Evolutionary conservation across 768 basidiomycete genomes (phyloP).

Genomic region (Leccinellum rugosiceps): DNA sequence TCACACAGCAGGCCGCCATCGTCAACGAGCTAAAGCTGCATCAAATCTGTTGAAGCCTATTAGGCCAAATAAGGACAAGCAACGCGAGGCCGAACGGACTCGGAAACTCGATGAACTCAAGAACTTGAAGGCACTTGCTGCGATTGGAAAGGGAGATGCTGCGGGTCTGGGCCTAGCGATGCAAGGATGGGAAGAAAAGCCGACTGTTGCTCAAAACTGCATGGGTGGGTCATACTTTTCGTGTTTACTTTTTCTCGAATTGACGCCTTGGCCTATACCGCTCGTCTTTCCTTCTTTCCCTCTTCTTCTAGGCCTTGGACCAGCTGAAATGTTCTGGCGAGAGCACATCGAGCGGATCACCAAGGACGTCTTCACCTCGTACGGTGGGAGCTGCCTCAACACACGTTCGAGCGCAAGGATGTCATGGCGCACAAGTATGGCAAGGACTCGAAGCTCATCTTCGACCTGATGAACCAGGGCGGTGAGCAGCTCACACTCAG

Average conservation of each 20-base stretch:
- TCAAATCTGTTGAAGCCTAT: constrained; percentile 56
- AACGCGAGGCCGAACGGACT: too few relatives aligned
- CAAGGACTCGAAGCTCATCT: constrained; percentile 96
- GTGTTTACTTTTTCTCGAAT: constrained; percentile 12
- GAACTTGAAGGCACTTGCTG: constrained; percentile 48
- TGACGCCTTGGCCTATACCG: neutral
- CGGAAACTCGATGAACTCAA: constrained; percentile 68
- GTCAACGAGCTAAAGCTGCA: constrained; percentile 57
- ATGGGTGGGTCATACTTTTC: constrained; percentile 54
- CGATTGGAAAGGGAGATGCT: constrained; percentile 34
- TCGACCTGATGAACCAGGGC: constrained; percentile 95
- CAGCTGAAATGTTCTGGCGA: constrained; percentile 88
- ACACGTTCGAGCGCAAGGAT: constrained; percentile 97
- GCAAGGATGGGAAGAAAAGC: constrained; percentile 58
- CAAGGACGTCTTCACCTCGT: constrained; percentile 82
- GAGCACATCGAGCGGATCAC: constrained; percentile 87
- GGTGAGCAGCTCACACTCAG: constrained; percentile 93
- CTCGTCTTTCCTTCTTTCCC: neutral
- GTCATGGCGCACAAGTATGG: constrained; percentile 96
- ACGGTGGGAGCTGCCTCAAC: constrained; percentile 89
- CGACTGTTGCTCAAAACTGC: constrained; percentile 86
- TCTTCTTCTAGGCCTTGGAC: constrained; percentile 74
- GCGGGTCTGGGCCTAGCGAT: constrained; percentile 30
- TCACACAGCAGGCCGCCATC: constrained; percentile 51
- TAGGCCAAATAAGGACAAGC: too few relatives aligned